These are phyloP conservation scores for Rhazya stricta DNA, from an alignment of 257 asterid species.

Conservation along the genomic window DNA sequence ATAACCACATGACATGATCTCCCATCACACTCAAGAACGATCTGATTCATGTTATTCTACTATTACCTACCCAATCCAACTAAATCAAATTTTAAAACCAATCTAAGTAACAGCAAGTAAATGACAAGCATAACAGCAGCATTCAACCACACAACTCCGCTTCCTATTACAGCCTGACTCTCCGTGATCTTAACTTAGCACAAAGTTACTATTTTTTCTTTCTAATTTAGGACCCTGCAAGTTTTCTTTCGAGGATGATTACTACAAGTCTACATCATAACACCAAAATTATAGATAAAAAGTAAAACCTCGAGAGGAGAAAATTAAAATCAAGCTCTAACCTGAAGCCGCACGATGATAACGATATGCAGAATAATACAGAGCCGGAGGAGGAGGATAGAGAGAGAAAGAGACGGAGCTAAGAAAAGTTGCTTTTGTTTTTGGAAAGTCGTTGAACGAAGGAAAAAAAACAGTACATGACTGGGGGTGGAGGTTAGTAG, in stretches of 20 bases:
- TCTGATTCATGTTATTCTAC: background rate
- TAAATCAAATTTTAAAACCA: background rate
- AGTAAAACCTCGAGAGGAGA: too few relatives aligned
- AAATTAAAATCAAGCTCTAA: background rate
- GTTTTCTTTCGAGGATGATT: constrained; percentile 5
- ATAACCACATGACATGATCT: background rate
- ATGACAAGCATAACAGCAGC: background rate
- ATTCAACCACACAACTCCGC: background rate
- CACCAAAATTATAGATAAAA: background rate
- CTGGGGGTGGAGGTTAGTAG: background rate
- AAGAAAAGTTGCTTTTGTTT: constrained; percentile 5
- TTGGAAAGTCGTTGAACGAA: background rate
- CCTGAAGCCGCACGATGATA: constrained; percentile 1
- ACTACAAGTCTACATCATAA: background rate
- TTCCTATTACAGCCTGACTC: background rate
- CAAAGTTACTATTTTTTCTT: background rate
- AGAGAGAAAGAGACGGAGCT: background rate
- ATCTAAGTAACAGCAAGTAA: background rate
- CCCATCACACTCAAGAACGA: background rate
- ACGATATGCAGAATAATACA: background rate
- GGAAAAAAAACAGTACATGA: too few relatives aligned
- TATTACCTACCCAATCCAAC: background rate
- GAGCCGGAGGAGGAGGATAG: background rate
- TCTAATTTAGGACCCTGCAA: background rate
- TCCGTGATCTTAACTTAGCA: background rate